Conservation (phyloP, 495 filamentous ascomycete species). For the Daldinia loculata region DNA sequence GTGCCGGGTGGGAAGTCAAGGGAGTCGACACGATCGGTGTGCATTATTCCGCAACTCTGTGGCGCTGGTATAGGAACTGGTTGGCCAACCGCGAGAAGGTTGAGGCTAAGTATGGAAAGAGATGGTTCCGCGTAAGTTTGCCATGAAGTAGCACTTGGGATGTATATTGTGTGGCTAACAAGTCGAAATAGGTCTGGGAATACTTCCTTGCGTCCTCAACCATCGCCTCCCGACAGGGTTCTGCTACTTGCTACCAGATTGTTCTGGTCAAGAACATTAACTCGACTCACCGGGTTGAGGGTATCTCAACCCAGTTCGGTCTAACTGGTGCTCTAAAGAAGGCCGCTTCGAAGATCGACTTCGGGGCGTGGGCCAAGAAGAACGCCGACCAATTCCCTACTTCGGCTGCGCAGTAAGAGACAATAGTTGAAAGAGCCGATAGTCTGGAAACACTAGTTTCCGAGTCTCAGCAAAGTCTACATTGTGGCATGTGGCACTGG, state of each 20-base stretch:
- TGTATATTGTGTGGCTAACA: not conserved
- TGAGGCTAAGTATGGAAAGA: constrained; percentile 90
- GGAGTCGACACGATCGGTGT: constrained; percentile 87
- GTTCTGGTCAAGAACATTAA: constrained; percentile 97
- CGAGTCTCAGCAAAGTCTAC: not conserved
- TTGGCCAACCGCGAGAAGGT: constrained; percentile 95
- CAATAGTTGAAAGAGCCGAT: not conserved
- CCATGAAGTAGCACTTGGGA: not conserved
- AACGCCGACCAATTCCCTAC: constrained; percentile 55
- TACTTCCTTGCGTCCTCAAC: constrained; percentile 95
- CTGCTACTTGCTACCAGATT: constrained; percentile 96
- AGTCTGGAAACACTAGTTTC: not conserved
- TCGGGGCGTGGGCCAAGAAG: constrained; percentile 56
- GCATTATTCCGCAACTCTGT: constrained; percentile 96
- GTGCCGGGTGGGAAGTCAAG: constrained; percentile 82
- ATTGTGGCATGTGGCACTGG: not conserved
- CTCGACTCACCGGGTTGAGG: constrained; percentile 91
- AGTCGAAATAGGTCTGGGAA: constrained; percentile 83
- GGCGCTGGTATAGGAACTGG: constrained; percentile 99
- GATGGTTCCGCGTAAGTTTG: constrained; percentile 90
- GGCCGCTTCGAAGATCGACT: constrained; percentile 50
- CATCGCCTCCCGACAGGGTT: constrained; percentile 92
- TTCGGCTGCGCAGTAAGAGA: constrained; percentile 46
- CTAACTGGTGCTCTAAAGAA: constrained; percentile 74
- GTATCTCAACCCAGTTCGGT: constrained; percentile 76